These are phyloP conservation scores for Pseudogymnoascus sp. DNA, from an alignment of 2,329 filamentous ascomycete genomes.

Conservation along the genomic window DNA sequence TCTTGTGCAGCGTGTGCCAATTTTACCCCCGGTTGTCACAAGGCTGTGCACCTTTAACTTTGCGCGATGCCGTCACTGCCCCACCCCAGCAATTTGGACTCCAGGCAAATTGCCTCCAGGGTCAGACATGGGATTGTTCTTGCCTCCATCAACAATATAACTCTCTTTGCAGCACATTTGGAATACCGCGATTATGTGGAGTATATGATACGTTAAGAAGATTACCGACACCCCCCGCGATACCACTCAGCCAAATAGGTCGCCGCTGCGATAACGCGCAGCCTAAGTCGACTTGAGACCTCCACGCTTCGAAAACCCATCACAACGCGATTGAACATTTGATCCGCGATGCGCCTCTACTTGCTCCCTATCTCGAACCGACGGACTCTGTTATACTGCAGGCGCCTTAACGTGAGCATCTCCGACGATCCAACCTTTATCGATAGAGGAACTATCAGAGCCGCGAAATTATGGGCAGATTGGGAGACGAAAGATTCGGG, in stretches of 20 bases:
- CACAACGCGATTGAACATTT: neutral
- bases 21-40: conserved; percentile 5
- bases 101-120: neutral
- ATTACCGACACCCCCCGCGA: neutral
- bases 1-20: neutral
- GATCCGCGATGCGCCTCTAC: conserved; percentile 70
- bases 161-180: neutral
- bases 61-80: conserved; percentile 1
- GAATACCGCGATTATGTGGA: neutral
- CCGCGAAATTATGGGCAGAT: conserved; percentile 67
- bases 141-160: neutral
- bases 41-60: conserved; percentile 6
- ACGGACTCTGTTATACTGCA: conserved; percentile 86
- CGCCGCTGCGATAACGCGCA: conserved; percentile 1
- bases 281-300: neutral
- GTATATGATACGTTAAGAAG: conserved; percentile 1
- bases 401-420: conserved; percentile 56
- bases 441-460: conserved; percentile 64
- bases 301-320: neutral
- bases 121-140: neutral
- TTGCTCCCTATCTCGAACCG: conserved; percentile 88
- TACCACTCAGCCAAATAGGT: neutral
- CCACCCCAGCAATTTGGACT: conserved; percentile 2
- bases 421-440: conserved; percentile 47
- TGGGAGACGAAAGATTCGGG: conserved; percentile 81